phyloP scores from a whole-genome alignment of 768 basidiomycete genomes.

The Rubroboletus satanas region DNA sequence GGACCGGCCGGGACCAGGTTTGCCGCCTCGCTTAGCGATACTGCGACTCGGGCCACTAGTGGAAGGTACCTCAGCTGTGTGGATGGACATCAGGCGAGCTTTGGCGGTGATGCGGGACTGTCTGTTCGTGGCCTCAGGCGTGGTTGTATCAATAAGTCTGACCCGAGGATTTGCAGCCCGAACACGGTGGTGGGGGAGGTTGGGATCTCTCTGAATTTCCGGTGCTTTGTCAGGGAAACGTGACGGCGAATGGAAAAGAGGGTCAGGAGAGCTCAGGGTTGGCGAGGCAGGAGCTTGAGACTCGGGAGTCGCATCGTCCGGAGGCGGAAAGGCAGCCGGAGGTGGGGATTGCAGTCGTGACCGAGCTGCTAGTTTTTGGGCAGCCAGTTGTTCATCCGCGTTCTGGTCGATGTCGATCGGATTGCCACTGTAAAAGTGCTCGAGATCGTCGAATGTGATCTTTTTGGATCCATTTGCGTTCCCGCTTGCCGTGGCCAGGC shows the following conservation, averaged over 20 bases:
- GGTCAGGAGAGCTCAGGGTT: constrained; percentile 13
- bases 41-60: constrained; percentile 6
- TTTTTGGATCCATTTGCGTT: constrained; percentile 2
- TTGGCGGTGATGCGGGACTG: constrained; percentile 49
- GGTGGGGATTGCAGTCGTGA: not conserved
- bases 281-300: constrained; percentile 13
- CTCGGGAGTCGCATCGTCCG: not conserved
- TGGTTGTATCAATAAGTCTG: constrained; percentile 43
- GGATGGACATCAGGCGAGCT: constrained; percentile 38
- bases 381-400: constrained; percentile 11
- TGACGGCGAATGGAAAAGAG: constrained; percentile 30
- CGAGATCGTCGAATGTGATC: constrained; percentile 28
- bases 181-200: constrained; percentile 39
- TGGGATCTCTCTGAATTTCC: constrained; percentile 3
- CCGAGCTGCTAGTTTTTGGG: constrained; percentile 1
- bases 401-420: constrained; percentile 32
- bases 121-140: constrained; percentile 19
- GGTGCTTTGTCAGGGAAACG: constrained; percentile 1
- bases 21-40: constrained; percentile 19
- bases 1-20: constrained; percentile 51
- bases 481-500: not conserved
- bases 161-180: constrained; percentile 53
- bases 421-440: constrained; percentile 28
- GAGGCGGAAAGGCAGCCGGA: not conserved
- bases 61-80: constrained; percentile 5